phyloP scores from a whole-genome alignment of 768 basidiomycete species.

The Russula olivacea region DNA sequence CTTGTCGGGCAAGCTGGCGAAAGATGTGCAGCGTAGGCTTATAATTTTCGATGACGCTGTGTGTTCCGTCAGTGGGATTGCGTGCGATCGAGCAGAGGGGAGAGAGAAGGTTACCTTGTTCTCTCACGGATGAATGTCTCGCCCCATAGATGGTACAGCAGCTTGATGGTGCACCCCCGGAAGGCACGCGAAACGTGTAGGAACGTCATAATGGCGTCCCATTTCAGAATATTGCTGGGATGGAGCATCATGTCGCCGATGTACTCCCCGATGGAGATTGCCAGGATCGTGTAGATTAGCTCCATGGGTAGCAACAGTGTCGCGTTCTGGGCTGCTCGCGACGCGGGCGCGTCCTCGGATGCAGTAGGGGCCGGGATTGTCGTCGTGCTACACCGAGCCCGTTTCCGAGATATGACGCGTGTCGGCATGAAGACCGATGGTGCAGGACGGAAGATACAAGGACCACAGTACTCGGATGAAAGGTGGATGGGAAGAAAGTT shows the following conservation, averaged over 20 bases:
- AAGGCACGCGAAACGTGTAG: constrained; percentile 22
- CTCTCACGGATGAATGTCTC: constrained; percentile 23
- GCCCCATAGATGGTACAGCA: constrained; percentile 23
- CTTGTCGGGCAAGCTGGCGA: constrained; percentile 11
- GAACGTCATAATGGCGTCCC: constrained; percentile 17
- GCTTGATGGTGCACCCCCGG: constrained; percentile 19
- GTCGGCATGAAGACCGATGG: background rate
- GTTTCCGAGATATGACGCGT: constrained; percentile 7
- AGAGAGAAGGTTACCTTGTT: constrained; percentile 1
- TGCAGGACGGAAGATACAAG: background rate
- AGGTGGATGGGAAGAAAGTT: background rate
- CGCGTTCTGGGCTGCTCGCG: background rate
- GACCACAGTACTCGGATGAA: background rate
- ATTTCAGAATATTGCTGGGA: constrained; percentile 8
- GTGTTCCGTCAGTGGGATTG: constrained; percentile 1
- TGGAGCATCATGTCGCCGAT: constrained; percentile 17
- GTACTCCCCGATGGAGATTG: constrained; percentile 18
- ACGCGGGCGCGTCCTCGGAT: background rate
- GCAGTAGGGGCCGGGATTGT: background rate
- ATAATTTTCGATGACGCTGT: constrained; percentile 20
- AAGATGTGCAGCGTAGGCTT: constrained; percentile 19
- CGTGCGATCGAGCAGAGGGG: background rate
- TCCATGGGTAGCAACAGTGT: constrained; percentile 16
- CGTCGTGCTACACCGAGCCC: background rate
- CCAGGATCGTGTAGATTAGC: constrained; percentile 17